These are phyloP conservation scores for Rhododendron kiyosumense DNA, from an alignment of 148 eudicot species.

Conservation along the genomic window DNA sequence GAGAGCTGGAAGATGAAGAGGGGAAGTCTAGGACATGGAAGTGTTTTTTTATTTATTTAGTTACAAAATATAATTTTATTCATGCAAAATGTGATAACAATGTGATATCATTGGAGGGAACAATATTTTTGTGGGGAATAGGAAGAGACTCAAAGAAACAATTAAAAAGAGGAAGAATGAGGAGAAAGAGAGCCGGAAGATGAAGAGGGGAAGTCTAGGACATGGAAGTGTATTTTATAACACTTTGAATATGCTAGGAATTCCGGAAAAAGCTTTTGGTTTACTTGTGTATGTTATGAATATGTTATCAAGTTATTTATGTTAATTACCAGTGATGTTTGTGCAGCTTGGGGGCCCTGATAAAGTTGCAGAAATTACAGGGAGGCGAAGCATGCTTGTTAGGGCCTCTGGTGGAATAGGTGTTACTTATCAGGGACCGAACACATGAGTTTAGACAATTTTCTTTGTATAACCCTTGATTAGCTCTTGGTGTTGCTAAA, in stretches of 20 bases:
- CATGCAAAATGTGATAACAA: background rate
- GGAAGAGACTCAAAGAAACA: background rate
- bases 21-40: background rate
- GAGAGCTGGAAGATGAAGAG: background rate
- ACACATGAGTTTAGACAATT: slow-evolving; percentile 59
- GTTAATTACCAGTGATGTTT: background rate
- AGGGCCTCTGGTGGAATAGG: slow-evolving; percentile 88
- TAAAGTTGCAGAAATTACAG: slow-evolving; percentile 95
- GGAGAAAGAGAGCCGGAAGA: background rate
- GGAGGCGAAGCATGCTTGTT: slow-evolving; percentile 91
- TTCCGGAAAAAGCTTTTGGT: background rate
- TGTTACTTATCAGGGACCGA: slow-evolving; percentile 87
- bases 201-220: background rate
- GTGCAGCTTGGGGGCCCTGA: slow-evolving; percentile 97
- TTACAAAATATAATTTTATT: background rate
- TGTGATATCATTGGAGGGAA: background rate
- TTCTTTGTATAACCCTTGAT: background rate
- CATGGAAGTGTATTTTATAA: background rate
- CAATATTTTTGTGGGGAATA: background rate
- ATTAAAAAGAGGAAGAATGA: background rate
- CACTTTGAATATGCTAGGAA: background rate
- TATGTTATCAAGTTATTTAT: background rate
- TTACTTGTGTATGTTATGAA: background rate
- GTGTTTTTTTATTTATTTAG: background rate
- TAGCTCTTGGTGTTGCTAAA: slow-evolving; percentile 6